Evolutionary conservation across 345 rosid genomes (phyloP).

Genomic region (Sisymbrium irio): DNA sequence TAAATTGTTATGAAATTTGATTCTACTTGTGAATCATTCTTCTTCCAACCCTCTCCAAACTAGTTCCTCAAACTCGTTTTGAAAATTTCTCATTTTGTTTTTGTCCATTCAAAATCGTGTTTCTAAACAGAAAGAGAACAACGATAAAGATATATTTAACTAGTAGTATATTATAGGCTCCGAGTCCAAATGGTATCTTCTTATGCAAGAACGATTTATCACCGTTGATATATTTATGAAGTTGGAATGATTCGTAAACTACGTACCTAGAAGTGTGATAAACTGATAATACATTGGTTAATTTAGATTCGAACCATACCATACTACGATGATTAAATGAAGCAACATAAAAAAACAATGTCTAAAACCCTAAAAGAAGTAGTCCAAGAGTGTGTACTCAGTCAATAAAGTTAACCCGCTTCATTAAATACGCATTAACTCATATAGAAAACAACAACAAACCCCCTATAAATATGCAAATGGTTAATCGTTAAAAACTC

Average conservation of each 20-base stretch:
- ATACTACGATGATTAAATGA: neutral
- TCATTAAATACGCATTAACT: constrained; percentile 14
- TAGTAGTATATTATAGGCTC: neutral
- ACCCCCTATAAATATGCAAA: constrained; percentile 4
- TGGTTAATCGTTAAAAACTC: neutral
- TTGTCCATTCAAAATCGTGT: neutral
- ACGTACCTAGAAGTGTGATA: neutral
- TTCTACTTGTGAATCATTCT: neutral
- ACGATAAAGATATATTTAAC: neutral
- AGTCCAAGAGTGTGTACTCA: neutral
- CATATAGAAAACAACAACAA: constrained; percentile 5
- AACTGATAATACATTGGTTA: neutral
- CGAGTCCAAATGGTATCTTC: neutral
- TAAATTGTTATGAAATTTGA: neutral
- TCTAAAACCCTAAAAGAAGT: neutral
- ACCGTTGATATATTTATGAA: neutral
- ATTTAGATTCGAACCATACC: neutral
- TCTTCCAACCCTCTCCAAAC: neutral
- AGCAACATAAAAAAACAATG: neutral
- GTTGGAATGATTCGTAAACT: neutral
- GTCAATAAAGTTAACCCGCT: constrained; percentile 15
- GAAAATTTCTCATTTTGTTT: too few species aligned
- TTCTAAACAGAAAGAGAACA: neutral
- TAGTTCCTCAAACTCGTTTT: neutral
- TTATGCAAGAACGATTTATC: neutral